Base-by-base conservation (phyloP, 176 grass and related monocot species). In the Carex parvula region DNA sequence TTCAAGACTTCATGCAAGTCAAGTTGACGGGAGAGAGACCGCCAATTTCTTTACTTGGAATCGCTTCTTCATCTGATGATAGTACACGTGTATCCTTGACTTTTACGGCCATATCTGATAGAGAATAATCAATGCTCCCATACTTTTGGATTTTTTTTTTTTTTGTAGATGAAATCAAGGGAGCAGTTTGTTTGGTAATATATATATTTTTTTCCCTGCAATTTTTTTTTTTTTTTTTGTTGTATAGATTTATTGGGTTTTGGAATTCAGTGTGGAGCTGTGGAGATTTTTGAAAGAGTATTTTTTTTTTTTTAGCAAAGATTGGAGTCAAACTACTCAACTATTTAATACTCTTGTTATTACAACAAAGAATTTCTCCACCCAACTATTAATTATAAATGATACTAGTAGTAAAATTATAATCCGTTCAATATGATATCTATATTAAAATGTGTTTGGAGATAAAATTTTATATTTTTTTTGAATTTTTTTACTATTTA, bases 1-100 rank as follows among this genome's bases (percentile, higher is more conserved):
- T 97, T 84, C 87, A 87, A 24, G 90, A 94, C 80, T 86, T 97
- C 68, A 79, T 53, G 82, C 90, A 94, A 69, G 89, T 94, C 2
- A 91, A 83, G 78, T 35, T 87, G 62, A 72, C 83, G 15, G 89
- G 87, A 70, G 79, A 65, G 33, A 93, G 84, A 44, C 18, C 78
- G 64, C 84, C 93, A 35, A 88, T 91, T 42, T 92, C 92, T 72
- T 81, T 63, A 50, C 64, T 88, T 52, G 92, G 33, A 39, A 85
- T 89, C 22, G 67, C 62, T 0, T 53, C 75, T 39, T 91, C 87
- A 30, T 91, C 92, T 1, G 66, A 89, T 13, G 86, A 92, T 16
- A 89, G 75, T 18, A 90, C 92, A 0, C 87, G 83, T 52, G 89
- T 85, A 69, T 97, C 94, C 70, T 84, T 94, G 82, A 92, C 90